phyloP scores from a whole-genome alignment of 2,329 filamentous ascomycete genomes.

The Trichoderma breve region DNA sequence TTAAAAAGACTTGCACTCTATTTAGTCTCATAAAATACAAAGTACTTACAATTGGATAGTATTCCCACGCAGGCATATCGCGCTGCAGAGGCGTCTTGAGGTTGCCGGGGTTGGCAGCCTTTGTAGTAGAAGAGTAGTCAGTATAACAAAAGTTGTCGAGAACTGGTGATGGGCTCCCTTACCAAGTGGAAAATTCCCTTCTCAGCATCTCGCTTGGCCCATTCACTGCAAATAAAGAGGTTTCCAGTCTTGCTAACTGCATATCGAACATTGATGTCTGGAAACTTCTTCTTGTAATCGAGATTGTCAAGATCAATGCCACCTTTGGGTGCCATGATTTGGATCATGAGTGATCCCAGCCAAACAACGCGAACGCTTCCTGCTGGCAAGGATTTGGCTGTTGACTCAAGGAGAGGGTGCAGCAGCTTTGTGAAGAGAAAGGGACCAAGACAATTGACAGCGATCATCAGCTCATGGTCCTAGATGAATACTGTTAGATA shows the following conservation, averaged over 20 bases:
- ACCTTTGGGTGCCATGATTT: constrained; percentile 17
- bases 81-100: constrained; percentile 33
- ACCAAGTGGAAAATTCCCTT: constrained; percentile 21
- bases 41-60: background rate
- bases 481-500: background rate
- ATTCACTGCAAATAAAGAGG: constrained; percentile 14
- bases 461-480: constrained; percentile 36
- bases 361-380: constrained; percentile 28
- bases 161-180: background rate
- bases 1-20: background rate
- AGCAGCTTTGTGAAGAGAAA: constrained; percentile 39
- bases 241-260: constrained; percentile 17
- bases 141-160: background rate
- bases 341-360: constrained; percentile 16
- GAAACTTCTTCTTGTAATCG: constrained; percentile 24
- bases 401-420: constrained; percentile 33
- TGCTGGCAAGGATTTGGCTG: constrained; percentile 30
- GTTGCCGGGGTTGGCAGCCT: constrained; percentile 37
- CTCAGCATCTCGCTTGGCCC: constrained; percentile 19
- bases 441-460: constrained; percentile 38
- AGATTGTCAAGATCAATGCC: constrained; percentile 28
- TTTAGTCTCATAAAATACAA: background rate
- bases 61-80: background rate
- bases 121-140: background rate
- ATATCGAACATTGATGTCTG: background rate